phyloP scores from a whole-genome alignment of 164 flowering plant genomes.

The Tetrastigma voinierianum region DNA sequence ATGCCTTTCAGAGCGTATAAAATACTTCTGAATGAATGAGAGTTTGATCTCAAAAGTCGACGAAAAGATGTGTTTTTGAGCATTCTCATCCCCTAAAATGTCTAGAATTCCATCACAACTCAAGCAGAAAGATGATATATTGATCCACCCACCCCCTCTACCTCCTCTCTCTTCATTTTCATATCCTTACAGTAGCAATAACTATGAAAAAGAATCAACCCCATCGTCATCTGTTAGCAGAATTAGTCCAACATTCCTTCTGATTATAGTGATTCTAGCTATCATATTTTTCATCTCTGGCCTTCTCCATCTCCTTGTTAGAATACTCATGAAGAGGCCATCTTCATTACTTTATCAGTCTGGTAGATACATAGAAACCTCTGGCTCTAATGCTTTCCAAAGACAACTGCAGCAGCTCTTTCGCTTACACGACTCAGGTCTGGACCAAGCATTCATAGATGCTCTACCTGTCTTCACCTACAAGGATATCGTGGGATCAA shows the following conservation, averaged over 20 bases:
- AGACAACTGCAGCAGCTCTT: conserved; percentile 89
- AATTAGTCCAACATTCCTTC: conserved; percentile 59
- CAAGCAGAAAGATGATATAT: conserved; percentile 22
- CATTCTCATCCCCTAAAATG: conserved; percentile 14
- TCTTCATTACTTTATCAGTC: conserved; percentile 50
- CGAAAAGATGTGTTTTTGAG: background rate
- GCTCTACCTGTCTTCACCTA: conserved; percentile 75
- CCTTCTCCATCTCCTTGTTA: conserved; percentile 61
- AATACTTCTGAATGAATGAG: background rate
- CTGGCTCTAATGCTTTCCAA: conserved; percentile 49
- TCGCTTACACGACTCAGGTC: conserved; percentile 78
- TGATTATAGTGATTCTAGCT: conserved; percentile 57
- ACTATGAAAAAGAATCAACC: conserved; percentile 26
- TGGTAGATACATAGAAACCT: conserved; percentile 39
- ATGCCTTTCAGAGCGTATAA: background rate
- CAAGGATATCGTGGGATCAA: conserved; percentile 60
- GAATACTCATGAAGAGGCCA: conserved; percentile 52
- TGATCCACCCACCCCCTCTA: conserved; percentile 23
- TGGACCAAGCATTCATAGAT: conserved; percentile 81
- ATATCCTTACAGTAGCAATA: conserved; percentile 17
- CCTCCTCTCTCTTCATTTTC: conserved; percentile 26
- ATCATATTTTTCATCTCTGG: conserved; percentile 63
- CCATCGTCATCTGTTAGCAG: conserved; percentile 34
- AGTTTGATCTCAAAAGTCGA: background rate
- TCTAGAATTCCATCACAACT: conserved; percentile 15